phyloP scores from a whole-genome alignment of 495 filamentous ascomycete genomes.

The Tuber microsphaerosporum region DNA sequence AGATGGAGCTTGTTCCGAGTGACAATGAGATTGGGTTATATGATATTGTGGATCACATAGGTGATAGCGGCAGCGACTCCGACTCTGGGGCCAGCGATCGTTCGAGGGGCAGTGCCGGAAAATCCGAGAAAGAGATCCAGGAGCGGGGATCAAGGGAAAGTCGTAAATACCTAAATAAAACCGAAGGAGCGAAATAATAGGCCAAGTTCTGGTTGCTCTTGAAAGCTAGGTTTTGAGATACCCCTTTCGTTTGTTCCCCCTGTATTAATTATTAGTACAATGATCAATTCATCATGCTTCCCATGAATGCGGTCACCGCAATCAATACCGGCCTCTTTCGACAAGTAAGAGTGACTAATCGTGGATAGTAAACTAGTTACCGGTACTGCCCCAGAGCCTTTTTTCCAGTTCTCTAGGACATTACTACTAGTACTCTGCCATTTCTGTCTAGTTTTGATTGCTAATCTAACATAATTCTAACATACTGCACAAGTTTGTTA shows the following conservation, averaged over 20 bases:
- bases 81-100: neutral
- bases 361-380: neutral
- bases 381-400: neutral
- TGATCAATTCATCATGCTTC: neutral
- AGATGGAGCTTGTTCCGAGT: neutral
- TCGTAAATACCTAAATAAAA: neutral
- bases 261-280: neutral
- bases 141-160: neutral
- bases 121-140: neutral
- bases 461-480: neutral
- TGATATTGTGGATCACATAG: neutral
- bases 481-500: neutral
- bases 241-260: neutral
- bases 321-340: neutral
- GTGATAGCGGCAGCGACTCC: neutral
- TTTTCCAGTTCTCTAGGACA: neutral
- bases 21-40: neutral
- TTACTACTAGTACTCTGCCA: neutral
- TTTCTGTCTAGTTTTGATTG: neutral
- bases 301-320: neutral
- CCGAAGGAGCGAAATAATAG: neutral
- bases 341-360: neutral
- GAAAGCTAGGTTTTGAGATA: neutral
- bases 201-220: neutral
- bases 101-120: neutral